phyloP scores from a whole-genome alignment of 2,329 filamentous ascomycete species.

The Pseudogymnoascus sp. region DNA sequence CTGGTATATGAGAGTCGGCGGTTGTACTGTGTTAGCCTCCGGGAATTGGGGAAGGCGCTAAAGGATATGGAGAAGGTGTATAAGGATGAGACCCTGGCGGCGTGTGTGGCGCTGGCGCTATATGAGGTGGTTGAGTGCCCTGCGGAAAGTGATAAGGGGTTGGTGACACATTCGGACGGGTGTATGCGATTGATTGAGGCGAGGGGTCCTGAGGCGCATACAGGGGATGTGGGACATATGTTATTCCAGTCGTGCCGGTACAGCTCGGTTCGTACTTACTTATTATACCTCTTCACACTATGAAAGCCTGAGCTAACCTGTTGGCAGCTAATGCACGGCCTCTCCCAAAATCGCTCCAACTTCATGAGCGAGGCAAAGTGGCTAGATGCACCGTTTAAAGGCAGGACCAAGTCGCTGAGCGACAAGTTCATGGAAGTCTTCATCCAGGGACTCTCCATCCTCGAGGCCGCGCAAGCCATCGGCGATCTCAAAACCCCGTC shows the following conservation, averaged over 20 bases:
- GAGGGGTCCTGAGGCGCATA: conserved; percentile 29
- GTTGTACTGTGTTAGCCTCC: conserved; percentile 30
- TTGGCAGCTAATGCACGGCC: conserved; percentile 26
- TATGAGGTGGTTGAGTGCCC: conserved; percentile 34
- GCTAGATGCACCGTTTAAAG: conserved; percentile 27
- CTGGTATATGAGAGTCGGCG: conserved; percentile 28
- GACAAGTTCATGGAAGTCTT: conserved; percentile 29
- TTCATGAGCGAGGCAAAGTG: conserved; percentile 28
- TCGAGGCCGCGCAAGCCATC: conserved; percentile 18
- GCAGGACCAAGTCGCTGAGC: conserved; percentile 21
- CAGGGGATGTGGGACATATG: conserved; percentile 27
- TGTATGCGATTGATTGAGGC: conserved; percentile 28
- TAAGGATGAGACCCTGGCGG: conserved; percentile 31
- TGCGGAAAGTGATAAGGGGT: conserved; percentile 23
- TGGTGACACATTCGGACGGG: conserved; percentile 29
- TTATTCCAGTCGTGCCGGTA: conserved; percentile 29
- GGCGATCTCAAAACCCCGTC: conserved; percentile 15
- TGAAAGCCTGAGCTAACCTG: background rate
- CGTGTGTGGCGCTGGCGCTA: conserved; percentile 30
- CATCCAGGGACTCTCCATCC: conserved; percentile 22
- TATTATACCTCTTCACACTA: background rate
- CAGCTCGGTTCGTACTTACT: conserved; percentile 18
- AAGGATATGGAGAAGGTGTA: conserved; percentile 27
- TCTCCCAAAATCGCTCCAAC: conserved; percentile 21
- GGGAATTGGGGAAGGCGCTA: conserved; percentile 31